Conservation (phyloP, 352 stramenopile species). For the Phytopythium chamaehyphon region DNA sequence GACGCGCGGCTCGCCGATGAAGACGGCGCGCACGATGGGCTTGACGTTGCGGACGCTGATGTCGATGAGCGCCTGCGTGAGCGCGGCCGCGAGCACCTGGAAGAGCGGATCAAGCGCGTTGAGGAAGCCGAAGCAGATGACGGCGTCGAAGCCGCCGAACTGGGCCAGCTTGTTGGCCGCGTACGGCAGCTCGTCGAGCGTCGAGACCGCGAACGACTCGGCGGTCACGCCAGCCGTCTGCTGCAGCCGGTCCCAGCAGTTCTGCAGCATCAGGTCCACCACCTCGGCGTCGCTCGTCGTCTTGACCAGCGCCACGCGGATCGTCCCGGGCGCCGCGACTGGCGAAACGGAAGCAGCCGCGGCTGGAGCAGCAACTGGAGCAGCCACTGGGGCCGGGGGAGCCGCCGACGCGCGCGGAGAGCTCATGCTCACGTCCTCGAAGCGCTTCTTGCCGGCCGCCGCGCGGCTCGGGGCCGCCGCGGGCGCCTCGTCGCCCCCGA, state of each 20-base stretch:
- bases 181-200: slow-evolving; percentile 73
- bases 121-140: slow-evolving; percentile 79
- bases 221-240: not conserved
- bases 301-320: slow-evolving; percentile 73
- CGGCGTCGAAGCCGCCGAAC: slow-evolving; percentile 60
- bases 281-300: slow-evolving; percentile 69
- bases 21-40: slow-evolving; percentile 72
- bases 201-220: slow-evolving; percentile 69
- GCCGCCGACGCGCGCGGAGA: slow-evolving; percentile 20
- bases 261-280: slow-evolving; percentile 66
- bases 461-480: slow-evolving; percentile 7
- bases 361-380: slow-evolving; percentile 14
- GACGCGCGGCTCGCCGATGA: slow-evolving; percentile 71
- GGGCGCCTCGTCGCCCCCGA: slow-evolving; percentile 36
- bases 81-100: slow-evolving; percentile 37
- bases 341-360: slow-evolving; percentile 6
- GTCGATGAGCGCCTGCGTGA: slow-evolving; percentile 77
- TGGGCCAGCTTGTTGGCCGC: slow-evolving; percentile 78
- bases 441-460: slow-evolving; percentile 20
- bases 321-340: slow-evolving; percentile 2
- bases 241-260: slow-evolving; percentile 48
- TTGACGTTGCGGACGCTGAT: slow-evolving; percentile 82
- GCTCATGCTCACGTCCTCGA: slow-evolving; percentile 31
- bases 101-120: slow-evolving; percentile 66
- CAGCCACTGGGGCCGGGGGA: slow-evolving; percentile 10